Percentiles rank a stretch among this genome's conserved stretches.
phyloP scores from a whole-genome alignment of 2,329 filamentous ascomycete species.

The Davidsoniella australis region DNA sequence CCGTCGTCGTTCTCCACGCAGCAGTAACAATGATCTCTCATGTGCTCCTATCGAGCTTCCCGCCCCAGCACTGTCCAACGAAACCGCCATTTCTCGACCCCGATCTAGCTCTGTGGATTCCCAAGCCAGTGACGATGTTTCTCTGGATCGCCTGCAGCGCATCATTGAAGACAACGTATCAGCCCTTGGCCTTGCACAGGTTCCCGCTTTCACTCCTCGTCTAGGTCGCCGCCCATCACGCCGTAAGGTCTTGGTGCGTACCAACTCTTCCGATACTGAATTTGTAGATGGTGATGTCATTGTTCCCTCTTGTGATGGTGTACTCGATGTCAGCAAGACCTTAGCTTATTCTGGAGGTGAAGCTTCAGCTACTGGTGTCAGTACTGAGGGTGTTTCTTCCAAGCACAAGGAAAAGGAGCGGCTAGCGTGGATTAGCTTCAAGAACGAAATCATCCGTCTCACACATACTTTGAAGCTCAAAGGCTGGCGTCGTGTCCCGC shows the following conservation, averaged over 20 bases:
- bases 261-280: conserved; percentile 68
- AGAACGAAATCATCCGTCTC: conserved; percentile 77
- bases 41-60: conserved; percentile 7
- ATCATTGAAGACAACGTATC: conserved; percentile 57
- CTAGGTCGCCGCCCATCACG: conserved; percentile 26
- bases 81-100: conserved; percentile 13
- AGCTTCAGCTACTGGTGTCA: conserved; percentile 14
- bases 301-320: conserved; percentile 72
- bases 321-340: conserved; percentile 81
- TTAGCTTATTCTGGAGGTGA: conserved; percentile 52
- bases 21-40: conserved; percentile 6
- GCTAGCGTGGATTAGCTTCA: conserved; percentile 72
- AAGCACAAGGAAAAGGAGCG: conserved; percentile 44
- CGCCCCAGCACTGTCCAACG: neutral
- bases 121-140: conserved; percentile 46
- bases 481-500: conserved; percentile 71
- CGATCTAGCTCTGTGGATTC: conserved; percentile 43
- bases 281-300: conserved; percentile 61
- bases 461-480: conserved; percentile 79
- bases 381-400: conserved; percentile 16
- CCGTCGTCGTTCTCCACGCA: conserved; percentile 23
- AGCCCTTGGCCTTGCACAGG: conserved; percentile 30
- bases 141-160: conserved; percentile 63
- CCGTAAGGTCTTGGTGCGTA: conserved; percentile 21
- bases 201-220: conserved; percentile 28